phyloP scores from a whole-genome alignment of 495 filamentous ascomycete species.

The Cladorrhinum samala region DNA sequence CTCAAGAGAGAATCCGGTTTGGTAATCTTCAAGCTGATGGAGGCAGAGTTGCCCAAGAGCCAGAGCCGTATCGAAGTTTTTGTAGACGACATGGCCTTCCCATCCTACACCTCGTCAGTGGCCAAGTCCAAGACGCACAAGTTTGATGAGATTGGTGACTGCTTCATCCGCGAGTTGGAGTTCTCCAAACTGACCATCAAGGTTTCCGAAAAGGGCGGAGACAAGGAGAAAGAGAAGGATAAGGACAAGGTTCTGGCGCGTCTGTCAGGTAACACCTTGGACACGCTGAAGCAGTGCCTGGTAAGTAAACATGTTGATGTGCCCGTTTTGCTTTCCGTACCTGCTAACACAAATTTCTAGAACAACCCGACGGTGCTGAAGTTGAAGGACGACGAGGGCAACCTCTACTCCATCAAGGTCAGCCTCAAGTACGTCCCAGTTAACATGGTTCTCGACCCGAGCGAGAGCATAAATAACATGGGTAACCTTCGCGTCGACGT shows the following conservation, averaged over 20 bases:
- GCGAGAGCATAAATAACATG: constrained; percentile 98
- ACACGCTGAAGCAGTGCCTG: constrained; percentile 79
- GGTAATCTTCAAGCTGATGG: constrained; percentile 89
- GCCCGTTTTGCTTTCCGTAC: too few relatives aligned
- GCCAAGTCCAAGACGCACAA: constrained; percentile 57
- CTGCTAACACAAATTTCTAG: too few relatives aligned
- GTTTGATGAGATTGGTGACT: constrained; percentile 89
- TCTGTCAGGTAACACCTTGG: constrained; percentile 74
- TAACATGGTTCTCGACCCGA: constrained; percentile 87
- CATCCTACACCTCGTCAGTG: constrained; percentile 74
- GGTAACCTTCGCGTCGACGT: constrained; percentile 85
- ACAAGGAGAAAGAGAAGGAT: constrained; percentile 64
- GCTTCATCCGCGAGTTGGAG: constrained; percentile 92
- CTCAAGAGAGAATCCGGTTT: constrained; percentile 82
- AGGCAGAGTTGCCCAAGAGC: constrained; percentile 69
- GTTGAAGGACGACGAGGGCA: constrained; percentile 69
- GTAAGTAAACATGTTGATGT: too few relatives aligned
- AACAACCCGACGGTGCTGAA: constrained; percentile 82
- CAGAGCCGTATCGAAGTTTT: constrained; percentile 79
- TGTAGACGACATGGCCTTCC: constrained; percentile 92
- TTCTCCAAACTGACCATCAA: constrained; percentile 89
- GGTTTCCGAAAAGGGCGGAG: constrained; percentile 65
- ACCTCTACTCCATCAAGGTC: constrained; percentile 74
- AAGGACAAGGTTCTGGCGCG: constrained; percentile 73
- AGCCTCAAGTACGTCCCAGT: constrained; percentile 91